Evolutionary conservation across 768 basidiomycete species (phyloP).

Genomic region (Termitomyces sp.): DNA sequence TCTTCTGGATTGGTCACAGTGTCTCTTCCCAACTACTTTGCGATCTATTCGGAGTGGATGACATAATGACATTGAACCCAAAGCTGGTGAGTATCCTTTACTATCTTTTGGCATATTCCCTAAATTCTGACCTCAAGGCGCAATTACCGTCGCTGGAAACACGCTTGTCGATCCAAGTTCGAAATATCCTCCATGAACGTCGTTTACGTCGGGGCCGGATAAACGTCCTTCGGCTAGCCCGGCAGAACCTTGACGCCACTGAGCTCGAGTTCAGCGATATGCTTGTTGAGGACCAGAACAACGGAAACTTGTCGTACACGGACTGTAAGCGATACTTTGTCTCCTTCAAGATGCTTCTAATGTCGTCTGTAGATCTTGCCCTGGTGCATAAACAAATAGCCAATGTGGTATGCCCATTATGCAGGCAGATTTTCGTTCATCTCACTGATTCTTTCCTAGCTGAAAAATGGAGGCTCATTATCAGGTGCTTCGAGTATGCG

Average conservation of each 20-base stretch:
- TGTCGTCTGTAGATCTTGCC: constrained; percentile 36
- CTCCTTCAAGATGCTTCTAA: not conserved
- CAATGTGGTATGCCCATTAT: constrained; percentile 28
- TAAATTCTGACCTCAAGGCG: constrained; percentile 38
- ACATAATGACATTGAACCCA: constrained; percentile 64
- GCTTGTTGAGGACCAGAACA: constrained; percentile 96
- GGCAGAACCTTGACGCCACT: constrained; percentile 89
- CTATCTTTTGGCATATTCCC: not conserved
- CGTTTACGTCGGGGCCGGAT: constrained; percentile 46
- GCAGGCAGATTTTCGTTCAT: constrained; percentile 16
- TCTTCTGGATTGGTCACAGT: constrained; percentile 88
- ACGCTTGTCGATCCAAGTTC: constrained; percentile 77
- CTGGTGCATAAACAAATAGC: constrained; percentile 48
- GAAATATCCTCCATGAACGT: constrained; percentile 78
- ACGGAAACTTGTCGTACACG: constrained; percentile 87
- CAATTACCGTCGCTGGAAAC: constrained; percentile 70
- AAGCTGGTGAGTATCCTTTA: constrained; percentile 50
- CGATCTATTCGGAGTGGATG: constrained; percentile 85
- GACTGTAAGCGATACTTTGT: constrained; percentile 60
- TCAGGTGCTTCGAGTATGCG: constrained; percentile 33
- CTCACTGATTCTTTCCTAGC: constrained; percentile 19
- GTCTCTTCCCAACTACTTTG: constrained; percentile 77
- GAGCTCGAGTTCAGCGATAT: constrained; percentile 98
- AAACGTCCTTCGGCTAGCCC: constrained; percentile 68
- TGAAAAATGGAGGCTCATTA: constrained; percentile 37